A percentile compares a stretch with the other conserved stretches of the same genome.
Evolutionary conservation across 192 early-diverging fungal genomes (phyloP).

Genomic region (Backusella circina): DNA sequence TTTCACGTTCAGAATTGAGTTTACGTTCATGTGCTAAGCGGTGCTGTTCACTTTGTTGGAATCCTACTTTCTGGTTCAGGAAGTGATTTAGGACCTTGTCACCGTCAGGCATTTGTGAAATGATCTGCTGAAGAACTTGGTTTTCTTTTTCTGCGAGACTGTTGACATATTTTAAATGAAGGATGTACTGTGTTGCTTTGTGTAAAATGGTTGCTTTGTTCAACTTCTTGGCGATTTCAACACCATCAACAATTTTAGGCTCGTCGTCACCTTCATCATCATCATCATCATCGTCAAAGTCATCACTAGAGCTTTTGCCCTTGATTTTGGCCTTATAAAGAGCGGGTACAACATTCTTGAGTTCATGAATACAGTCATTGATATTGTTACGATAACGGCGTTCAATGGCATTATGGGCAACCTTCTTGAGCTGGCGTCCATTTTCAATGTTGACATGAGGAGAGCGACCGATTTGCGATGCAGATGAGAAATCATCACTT

Average conservation of each 20-base stretch:
- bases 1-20: background rate
- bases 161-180: conserved; percentile 44
- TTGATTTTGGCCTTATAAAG: conserved; percentile 51
- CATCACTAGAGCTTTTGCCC: conserved; percentile 41
- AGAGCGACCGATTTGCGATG: background rate
- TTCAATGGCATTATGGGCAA: conserved; percentile 93
- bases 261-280: conserved; percentile 46
- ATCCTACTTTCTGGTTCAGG: background rate
- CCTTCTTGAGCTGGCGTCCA: conserved; percentile 65
- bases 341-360: conserved; percentile 81
- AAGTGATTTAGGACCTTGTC: conserved; percentile 26
- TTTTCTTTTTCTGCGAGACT: conserved; percentile 40
- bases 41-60: conserved; percentile 2
- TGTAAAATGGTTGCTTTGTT: conserved; percentile 93
- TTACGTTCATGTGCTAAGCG: conserved; percentile 10
- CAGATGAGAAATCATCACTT: background rate
- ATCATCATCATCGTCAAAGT: conserved; percentile 27
- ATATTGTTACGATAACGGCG: conserved; percentile 93
- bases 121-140: conserved; percentile 35
- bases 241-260: conserved; percentile 65
- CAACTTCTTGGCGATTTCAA: conserved; percentile 76
- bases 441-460: background rate
- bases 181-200: conserved; percentile 91
- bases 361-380: conserved; percentile 87
- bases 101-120: conserved; percentile 43